Evolutionary conservation across 2,329 filamentous ascomycete genomes (phyloP).

Genomic region (Cordyceps cateniannulata): DNA sequence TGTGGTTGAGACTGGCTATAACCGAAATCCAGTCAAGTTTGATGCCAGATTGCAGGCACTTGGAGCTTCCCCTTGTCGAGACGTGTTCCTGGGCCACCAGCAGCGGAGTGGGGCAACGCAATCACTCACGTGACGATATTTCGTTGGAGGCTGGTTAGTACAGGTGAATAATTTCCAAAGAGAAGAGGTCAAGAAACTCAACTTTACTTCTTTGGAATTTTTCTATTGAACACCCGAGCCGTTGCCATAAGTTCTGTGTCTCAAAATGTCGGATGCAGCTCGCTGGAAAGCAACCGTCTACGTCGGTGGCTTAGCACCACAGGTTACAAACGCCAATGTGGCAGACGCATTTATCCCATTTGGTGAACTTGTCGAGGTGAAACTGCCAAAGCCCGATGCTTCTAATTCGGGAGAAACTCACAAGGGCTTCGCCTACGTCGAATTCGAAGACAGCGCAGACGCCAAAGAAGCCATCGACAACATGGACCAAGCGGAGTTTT

Average conservation of each 20-base stretch:
- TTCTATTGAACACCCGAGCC: neutral
- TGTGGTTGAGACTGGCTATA: conserved; percentile 13
- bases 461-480: conserved; percentile 96
- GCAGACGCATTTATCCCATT: conserved; percentile 94
- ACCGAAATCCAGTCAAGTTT: conserved; percentile 22
- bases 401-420: conserved; percentile 74
- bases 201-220: neutral
- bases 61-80: conserved; percentile 22
- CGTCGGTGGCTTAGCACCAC: conserved; percentile 78
- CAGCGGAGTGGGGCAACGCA: neutral
- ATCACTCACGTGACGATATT: conserved; percentile 22
- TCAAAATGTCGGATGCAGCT: conserved; percentile 68
- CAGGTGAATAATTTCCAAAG: neutral
- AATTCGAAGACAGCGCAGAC: conserved; percentile 81
- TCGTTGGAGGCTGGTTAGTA: neutral
- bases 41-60: conserved; percentile 41
- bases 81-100: conserved; percentile 11
- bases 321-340: conserved; percentile 68
- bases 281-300: conserved; percentile 89
- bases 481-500: conserved; percentile 96
- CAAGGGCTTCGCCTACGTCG: conserved; percentile 92
- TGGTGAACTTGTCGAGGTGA: conserved; percentile 88
- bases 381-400: conserved; percentile 79
- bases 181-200: neutral
- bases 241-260: neutral